These are phyloP conservation scores for Malus domestica DNA, from an alignment of 306 rosid genomes.

Conservation along the genomic window ASM211411v1 NC_041797.1:29166501-29167000, in stretches of 20 bases:
- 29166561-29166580: background rate
- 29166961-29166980: background rate
- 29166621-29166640: slow-evolving; percentile 81
- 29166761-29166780: background rate
- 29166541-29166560: background rate
- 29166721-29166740: slow-evolving; percentile 66
- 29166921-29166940: background rate
- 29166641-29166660: slow-evolving; percentile 94
- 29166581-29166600: slow-evolving; percentile 16
- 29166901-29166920: background rate
- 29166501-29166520: background rate
- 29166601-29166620: slow-evolving; percentile 68
- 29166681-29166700: slow-evolving; percentile 69
- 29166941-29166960: background rate
- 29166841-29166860: background rate
- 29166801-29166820: background rate
- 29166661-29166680: slow-evolving; percentile 93
- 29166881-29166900: background rate
- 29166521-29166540: background rate
- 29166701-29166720: slow-evolving; percentile 84
- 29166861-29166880: background rate
- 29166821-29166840: background rate
- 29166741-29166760: slow-evolving; percentile 32
- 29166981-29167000: background rate
- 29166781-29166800: background rate